These are phyloP conservation scores for Neocucurbitaria cava DNA, from an alignment of 2,329 filamentous ascomycete species.

Conservation along the genomic window DNA sequence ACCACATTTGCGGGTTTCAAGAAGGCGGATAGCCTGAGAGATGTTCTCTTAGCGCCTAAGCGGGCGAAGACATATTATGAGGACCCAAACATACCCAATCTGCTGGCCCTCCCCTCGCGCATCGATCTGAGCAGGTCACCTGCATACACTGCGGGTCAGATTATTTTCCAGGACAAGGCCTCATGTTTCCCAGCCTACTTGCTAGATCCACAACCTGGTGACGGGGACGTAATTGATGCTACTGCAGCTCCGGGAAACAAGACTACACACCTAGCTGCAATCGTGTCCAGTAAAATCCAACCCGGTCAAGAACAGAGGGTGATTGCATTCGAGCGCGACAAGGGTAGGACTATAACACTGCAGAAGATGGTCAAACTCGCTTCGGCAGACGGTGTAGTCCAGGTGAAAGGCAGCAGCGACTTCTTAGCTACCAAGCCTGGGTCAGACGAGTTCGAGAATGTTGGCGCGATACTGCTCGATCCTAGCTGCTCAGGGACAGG, in stretches of 20 bases:
- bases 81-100: conserved; percentile 82
- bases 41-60: conserved; percentile 58
- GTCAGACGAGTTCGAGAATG: conserved; percentile 67
- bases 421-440: conserved; percentile 78
- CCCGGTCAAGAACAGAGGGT: conserved; percentile 58
- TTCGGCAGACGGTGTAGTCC: conserved; percentile 70
- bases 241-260: conserved; percentile 98
- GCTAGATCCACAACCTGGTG: conserved; percentile 69
- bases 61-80: conserved; percentile 66
- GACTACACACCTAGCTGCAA: conserved; percentile 88
- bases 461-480: conserved; percentile 85
- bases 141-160: conserved; percentile 76
- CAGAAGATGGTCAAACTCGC: conserved; percentile 84
- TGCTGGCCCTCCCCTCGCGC: conserved; percentile 77
- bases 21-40: conserved; percentile 62
- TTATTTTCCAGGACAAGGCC: conserved; percentile 95
- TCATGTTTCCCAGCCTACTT: conserved; percentile 96
- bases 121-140: conserved; percentile 74
- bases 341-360: conserved; percentile 73
- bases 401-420: conserved; percentile 76
- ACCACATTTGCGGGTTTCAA: conserved; percentile 74
- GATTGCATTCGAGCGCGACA: conserved; percentile 81
- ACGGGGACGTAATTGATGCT: conserved; percentile 85
- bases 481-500: conserved; percentile 96
- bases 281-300: conserved; percentile 60